A percentile compares a stretch with the other conserved stretches of the same genome.
Conservation (phyloP, 352 stramenopile genomes). For the Aphanomyces stellatus region DNA sequence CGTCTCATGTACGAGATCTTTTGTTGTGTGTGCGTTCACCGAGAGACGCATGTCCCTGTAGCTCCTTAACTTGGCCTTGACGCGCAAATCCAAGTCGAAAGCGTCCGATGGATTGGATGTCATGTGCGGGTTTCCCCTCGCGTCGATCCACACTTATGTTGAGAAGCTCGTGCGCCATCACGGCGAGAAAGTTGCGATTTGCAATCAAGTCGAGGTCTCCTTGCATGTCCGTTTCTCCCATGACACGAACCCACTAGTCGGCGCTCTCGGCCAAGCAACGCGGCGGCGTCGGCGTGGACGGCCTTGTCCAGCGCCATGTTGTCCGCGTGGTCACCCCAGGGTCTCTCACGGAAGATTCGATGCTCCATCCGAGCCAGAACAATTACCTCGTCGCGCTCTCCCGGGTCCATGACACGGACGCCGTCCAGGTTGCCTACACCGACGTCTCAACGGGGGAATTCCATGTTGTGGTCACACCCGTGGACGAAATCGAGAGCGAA, state of each 20-base stretch:
- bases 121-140: constrained; percentile 72
- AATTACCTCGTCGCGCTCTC: constrained; percentile 64
- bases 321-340: constrained; percentile 68
- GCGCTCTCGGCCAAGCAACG: constrained; percentile 38
- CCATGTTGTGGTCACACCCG: constrained; percentile 43
- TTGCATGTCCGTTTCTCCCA: not conserved
- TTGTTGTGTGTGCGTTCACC: not conserved
- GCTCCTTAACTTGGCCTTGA: constrained; percentile 63
- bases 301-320: constrained; percentile 64
- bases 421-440: constrained; percentile 56
- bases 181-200: constrained; percentile 74
- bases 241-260: too few relatives aligned
- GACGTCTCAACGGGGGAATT: constrained; percentile 77
- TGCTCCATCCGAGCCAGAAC: constrained; percentile 67
- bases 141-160: constrained; percentile 64
- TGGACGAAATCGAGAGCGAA: constrained; percentile 47
- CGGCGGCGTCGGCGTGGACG: constrained; percentile 30
- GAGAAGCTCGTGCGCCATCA: constrained; percentile 77
- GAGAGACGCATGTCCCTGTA: constrained; percentile 17
- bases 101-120: constrained; percentile 42
- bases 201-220: constrained; percentile 66
- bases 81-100: constrained; percentile 45
- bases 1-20: constrained; percentile 40
- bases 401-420: constrained; percentile 8
- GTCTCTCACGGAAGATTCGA: constrained; percentile 65